phyloP scores from a whole-genome alignment of 108 stramenopile genomes.

The Cyclotella choctawhatcheeana region DNA sequence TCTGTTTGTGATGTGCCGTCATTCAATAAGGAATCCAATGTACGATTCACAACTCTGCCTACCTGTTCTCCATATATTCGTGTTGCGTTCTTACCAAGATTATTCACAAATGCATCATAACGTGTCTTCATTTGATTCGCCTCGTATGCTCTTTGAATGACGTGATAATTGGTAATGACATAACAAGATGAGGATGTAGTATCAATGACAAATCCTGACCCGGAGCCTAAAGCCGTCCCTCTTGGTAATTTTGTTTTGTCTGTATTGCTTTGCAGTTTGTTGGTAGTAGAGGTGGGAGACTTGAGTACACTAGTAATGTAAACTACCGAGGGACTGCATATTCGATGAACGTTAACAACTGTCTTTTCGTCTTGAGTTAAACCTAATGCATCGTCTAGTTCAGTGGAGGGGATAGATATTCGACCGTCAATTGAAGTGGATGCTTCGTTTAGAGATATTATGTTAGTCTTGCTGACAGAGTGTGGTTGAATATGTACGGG shows the following conservation, averaged over 20 bases:
- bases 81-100: constrained; percentile 49
- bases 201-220: constrained; percentile 79
- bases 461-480: too few species aligned
- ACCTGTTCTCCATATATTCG: background rate
- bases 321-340: constrained; percentile 67
- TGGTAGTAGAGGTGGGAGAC: constrained; percentile 1
- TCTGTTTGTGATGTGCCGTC: too few species aligned
- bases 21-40: constrained; percentile 27
- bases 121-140: constrained; percentile 27
- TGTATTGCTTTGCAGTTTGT: background rate
- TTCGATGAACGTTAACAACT: constrained; percentile 65
- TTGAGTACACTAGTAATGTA: constrained; percentile 67
- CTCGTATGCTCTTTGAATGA: constrained; percentile 73
- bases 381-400: constrained; percentile 29
- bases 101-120: constrained; percentile 32
- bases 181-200: constrained; percentile 40
- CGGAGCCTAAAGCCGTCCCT: constrained; percentile 58
- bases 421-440: background rate
- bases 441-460: too few species aligned
- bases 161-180: constrained; percentile 91
- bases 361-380: constrained; percentile 64
- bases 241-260: constrained; percentile 14
- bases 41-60: constrained; percentile 15
- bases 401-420: constrained; percentile 24
- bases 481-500: too few species aligned